Percentiles rank a stretch among this genome's conserved stretches.
These are phyloP conservation scores for Castanospermum australe DNA, from an alignment of 306 rosid genomes.

Conservation along the genomic window DNA sequence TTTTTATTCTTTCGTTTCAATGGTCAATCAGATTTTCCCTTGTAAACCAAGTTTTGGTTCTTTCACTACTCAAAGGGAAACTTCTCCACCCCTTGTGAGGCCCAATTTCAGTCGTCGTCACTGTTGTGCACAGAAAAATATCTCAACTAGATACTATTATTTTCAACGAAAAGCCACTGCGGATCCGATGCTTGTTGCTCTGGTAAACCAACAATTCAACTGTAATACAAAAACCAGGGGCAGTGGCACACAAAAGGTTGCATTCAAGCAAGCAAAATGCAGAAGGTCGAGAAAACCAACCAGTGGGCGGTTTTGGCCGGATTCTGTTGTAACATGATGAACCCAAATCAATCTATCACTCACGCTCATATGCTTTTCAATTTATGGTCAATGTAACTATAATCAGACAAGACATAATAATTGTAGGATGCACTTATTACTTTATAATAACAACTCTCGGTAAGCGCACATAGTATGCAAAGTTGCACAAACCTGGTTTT, in stretches of 20 bases:
- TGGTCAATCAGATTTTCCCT: constrained; percentile 33
- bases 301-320: constrained; percentile 44
- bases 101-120: background rate
- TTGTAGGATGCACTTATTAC: constrained; percentile 3
- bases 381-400: constrained; percentile 5
- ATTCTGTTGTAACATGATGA: constrained; percentile 6
- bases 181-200: background rate
- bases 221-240: constrained; percentile 51
- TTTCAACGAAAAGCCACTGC: background rate
- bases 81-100: constrained; percentile 12
- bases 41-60: constrained; percentile 33
- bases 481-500: constrained; percentile 13
- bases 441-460: constrained; percentile 20
- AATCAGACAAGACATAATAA: constrained; percentile 7
- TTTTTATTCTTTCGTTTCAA: background rate
- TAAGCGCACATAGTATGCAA: constrained; percentile 37
- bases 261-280: background rate
- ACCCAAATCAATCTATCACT: background rate
- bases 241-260: constrained; percentile 14
- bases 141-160: constrained; percentile 6
- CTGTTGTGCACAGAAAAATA: background rate
- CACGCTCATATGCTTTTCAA: background rate
- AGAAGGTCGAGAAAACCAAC: background rate
- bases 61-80: constrained; percentile 18
- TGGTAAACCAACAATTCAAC: background rate